Conservation (phyloP, 75 land plant species). For the Pinus tabuliformis region DNA sequence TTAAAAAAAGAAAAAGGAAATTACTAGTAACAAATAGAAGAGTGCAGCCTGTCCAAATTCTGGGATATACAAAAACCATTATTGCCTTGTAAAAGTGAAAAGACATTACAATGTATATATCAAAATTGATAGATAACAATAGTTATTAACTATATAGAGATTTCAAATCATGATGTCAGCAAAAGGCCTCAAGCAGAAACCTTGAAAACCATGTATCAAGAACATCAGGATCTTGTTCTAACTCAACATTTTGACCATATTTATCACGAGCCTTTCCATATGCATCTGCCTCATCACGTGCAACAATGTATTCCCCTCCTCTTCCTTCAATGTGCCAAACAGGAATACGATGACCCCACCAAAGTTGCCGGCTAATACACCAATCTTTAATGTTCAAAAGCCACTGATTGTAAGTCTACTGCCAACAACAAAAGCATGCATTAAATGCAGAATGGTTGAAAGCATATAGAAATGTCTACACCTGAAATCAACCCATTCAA, state of each 20-base stretch:
- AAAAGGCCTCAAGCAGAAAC: constrained; percentile 27
- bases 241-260: constrained; percentile 69
- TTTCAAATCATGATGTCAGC: too few relatives aligned
- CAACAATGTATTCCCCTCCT: constrained; percentile 83
- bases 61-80: neutral
- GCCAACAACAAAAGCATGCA: constrained; percentile 11
- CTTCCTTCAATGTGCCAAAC: constrained; percentile 92
- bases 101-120: neutral
- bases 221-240: constrained; percentile 94
- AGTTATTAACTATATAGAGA: neutral
- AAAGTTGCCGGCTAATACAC: constrained; percentile 97
- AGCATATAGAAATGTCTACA: neutral
- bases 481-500: neutral
- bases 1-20: too few relatives aligned
- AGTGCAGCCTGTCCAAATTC: neutral
- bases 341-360: constrained; percentile 99
- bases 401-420: constrained; percentile 92
- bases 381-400: constrained; percentile 96
- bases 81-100: neutral
- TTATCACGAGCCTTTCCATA: constrained; percentile 52
- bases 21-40: too few relatives aligned
- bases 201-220: constrained; percentile 99
- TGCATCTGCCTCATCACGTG: constrained; percentile 76
- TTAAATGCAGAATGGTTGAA: neutral
- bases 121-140: neutral